phyloP scores from a whole-genome alignment of 495 filamentous ascomycete genomes.

The Penicillium cosmopolitanum region DNA sequence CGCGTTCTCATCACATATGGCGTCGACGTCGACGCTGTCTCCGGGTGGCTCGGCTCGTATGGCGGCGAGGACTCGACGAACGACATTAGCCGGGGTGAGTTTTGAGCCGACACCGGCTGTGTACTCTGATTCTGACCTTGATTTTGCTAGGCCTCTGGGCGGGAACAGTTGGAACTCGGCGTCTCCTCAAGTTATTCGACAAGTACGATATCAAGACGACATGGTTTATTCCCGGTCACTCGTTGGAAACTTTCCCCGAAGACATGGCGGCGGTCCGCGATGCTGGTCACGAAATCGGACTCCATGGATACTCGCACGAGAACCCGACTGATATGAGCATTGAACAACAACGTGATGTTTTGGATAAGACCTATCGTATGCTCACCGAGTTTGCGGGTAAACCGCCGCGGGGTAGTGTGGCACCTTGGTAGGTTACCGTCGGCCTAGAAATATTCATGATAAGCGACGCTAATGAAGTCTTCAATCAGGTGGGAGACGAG shows the following conservation, averaged over 20 bases:
- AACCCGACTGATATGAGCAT: constrained; percentile 75
- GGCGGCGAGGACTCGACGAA: constrained; percentile 68
- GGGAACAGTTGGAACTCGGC: constrained; percentile 69
- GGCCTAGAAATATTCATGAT: background rate
- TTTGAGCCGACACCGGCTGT: background rate
- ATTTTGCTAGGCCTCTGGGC: constrained; percentile 62
- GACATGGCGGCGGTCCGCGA: constrained; percentile 74
- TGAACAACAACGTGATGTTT: constrained; percentile 73
- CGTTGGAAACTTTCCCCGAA: constrained; percentile 76
- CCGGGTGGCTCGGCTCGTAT: constrained; percentile 73
- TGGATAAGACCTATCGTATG: constrained; percentile 76
- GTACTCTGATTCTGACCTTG: background rate
- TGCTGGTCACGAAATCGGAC: constrained; percentile 76
- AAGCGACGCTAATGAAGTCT: too few relatives aligned
- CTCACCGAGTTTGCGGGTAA: constrained; percentile 76
- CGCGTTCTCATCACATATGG: constrained; percentile 58
- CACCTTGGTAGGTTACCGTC: constrained; percentile 41
- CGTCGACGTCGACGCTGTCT: constrained; percentile 71
- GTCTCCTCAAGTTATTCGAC: constrained; percentile 72
- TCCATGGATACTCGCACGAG: constrained; percentile 77
- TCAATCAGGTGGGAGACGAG: constrained; percentile 61
- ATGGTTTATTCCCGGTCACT: constrained; percentile 84
- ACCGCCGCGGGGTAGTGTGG: constrained; percentile 69
- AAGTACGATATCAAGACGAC: constrained; percentile 82
- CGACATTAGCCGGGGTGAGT: constrained; percentile 63